Base-by-base conservation (phyloP, 805 yeast genomes). In the Candida ortonii region DNA sequence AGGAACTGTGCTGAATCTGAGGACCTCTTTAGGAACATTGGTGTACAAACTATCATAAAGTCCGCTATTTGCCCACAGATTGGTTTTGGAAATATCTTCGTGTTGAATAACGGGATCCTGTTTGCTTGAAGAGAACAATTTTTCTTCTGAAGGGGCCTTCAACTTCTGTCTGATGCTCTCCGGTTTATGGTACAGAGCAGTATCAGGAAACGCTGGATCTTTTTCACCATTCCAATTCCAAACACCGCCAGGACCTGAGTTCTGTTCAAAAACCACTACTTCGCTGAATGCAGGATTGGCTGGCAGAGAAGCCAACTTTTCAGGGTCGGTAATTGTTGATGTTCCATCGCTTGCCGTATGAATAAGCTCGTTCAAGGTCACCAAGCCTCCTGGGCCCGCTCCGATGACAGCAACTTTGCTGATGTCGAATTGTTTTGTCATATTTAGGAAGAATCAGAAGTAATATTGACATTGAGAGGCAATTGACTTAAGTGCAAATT, bases 371-470 rank as follows among this genome's bases (percentile, higher is more conserved):
- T 41, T 42, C 7, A 50, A 22, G 4, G 73, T 62, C 0, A 79
- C 84, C n/a, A 80, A 61, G 0, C 90, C 94, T 26, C 75, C 68
- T 0, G 90, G 89, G 0, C 94, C 95, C 3, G 76, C 87, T 2
- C 95, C 95, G 14, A 84, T 68, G 10, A 84, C 71, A 0, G 86
- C 87, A 3, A 84, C 65, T 9, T 35, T 33, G 14, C 27, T 40
- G 14, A 40, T 16, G 10, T 26, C 7, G 50, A 34, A 10, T 11
- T 25, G 24, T 5, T 11, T 25, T 10, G 16, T 20, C 21, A 16
- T 30, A 14, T 16, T 27, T 20, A 21, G 10, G 11, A 11, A 9
- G 9, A 9, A 21, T 21, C 22, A 9, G 11, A 9, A 9, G 9
- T 9, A 9, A 9, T 21, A 21, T 9, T 21, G 11, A 21, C 11